These are phyloP conservation scores for Eutrema yunnanense DNA, from an alignment of 345 rosid species.

Conservation along the genomic window DNA sequence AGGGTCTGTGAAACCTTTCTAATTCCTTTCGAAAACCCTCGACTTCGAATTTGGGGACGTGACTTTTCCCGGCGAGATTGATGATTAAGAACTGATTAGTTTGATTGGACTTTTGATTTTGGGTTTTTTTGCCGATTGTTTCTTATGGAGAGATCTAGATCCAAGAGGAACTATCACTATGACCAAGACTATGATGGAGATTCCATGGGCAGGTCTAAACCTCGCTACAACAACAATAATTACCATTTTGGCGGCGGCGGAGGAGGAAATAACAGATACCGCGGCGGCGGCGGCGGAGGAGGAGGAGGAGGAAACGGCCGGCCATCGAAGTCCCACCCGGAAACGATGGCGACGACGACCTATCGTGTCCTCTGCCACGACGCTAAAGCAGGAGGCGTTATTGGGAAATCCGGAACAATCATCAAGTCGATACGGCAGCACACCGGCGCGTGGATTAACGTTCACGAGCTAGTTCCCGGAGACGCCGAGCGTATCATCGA, in stretches of 20 bases:
- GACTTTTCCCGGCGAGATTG: background rate
- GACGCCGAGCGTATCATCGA: slow-evolving; percentile 94
- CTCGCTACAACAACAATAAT: slow-evolving; percentile 59
- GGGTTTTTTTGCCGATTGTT: background rate
- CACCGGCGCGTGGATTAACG: slow-evolving; percentile 98
- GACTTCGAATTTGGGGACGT: background rate
- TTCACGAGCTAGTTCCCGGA: slow-evolving; percentile 86
- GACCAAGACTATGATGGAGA: slow-evolving; percentile 89
- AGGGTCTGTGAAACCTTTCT: background rate
- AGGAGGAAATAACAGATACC: slow-evolving; percentile 30
- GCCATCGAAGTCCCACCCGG: slow-evolving; percentile 40
- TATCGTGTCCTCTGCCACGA: slow-evolving; percentile 96
- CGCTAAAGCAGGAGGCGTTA: slow-evolving; percentile 94
- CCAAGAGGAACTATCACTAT: slow-evolving; percentile 84
- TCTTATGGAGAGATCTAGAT: slow-evolving; percentile 93
- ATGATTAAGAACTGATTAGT: background rate
- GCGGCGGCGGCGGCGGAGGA: slow-evolving; percentile 9
- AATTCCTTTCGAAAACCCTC: background rate
- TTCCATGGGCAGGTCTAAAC: slow-evolving; percentile 50
- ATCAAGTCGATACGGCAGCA: slow-evolving; percentile 88
- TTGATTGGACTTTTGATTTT: slow-evolving; percentile 12
- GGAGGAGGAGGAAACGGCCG: slow-evolving; percentile 17
- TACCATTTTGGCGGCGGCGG: slow-evolving; percentile 41
- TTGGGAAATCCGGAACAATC: slow-evolving; percentile 91
- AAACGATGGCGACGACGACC: slow-evolving; percentile 70